Percentiles rank a stretch among this genome's conserved stretches.
These are phyloP conservation scores for Eucalyptus tenuipes DNA, from an alignment of 345 rosid genomes.

Conservation along the genomic window DNA sequence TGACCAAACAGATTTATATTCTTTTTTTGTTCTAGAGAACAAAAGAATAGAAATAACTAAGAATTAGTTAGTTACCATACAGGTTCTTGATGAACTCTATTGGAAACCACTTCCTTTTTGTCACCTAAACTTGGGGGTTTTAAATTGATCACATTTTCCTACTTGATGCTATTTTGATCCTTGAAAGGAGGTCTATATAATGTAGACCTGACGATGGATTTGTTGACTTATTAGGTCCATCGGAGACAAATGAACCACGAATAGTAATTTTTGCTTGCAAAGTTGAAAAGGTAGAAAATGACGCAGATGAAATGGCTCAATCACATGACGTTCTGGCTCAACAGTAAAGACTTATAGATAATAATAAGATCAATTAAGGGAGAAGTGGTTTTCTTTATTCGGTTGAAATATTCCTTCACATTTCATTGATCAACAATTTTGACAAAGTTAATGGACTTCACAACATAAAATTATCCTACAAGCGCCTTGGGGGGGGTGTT, in stretches of 20 bases:
- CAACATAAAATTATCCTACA: neutral
- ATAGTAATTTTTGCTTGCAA: neutral
- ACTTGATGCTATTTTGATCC: neutral
- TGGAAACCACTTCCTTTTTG: too few relatives aligned
- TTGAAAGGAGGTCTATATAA: neutral
- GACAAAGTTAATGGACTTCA: neutral
- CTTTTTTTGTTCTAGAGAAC: too few relatives aligned
- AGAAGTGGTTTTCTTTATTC: neutral
- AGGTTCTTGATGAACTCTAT: accelerated
- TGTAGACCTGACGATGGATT: neutral
- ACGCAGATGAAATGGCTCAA: neutral
- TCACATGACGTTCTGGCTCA: neutral
- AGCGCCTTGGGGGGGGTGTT: neutral
- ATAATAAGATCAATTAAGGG: neutral
- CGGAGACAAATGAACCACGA: neutral
- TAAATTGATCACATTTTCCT: too few relatives aligned
- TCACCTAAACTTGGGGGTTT: too few relatives aligned
- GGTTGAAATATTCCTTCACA: neutral
- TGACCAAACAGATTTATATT: too few relatives aligned
- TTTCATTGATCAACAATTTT: neutral
- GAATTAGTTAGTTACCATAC: too few relatives aligned
- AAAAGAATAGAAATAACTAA: too few relatives aligned
- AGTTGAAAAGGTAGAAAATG: neutral
- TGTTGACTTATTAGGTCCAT: neutral
- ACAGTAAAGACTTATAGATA: neutral